Percentiles rank a stretch among this genome's conserved stretches.
phyloP scores from a whole-genome alignment of 228 moss, liverwort and hornwort genomes.

The Sphagnum magellanicum region DNA sequence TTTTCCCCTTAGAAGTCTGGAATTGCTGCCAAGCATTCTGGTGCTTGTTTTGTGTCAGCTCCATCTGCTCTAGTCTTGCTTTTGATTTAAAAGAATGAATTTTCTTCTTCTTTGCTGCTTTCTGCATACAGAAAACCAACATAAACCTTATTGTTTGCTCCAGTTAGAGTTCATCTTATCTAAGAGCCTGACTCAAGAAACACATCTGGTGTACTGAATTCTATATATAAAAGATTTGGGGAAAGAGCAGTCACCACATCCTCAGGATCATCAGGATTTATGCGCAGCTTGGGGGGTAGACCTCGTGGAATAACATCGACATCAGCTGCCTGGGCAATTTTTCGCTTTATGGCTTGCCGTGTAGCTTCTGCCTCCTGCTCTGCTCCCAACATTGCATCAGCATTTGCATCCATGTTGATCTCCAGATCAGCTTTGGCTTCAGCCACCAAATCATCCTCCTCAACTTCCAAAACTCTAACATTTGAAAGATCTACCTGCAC shows the following conservation, averaged over 20 bases:
- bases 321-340: conserved; percentile 65
- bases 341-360: conserved; percentile 68
- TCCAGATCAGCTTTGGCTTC: conserved; percentile 24
- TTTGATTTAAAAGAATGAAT: conserved; percentile 99
- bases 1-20: conserved; percentile 89
- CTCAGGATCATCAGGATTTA: conserved; percentile 82
- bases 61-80: conserved; percentile 97
- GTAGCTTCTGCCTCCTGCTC: conserved; percentile 95
- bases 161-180: no score
- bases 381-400: conserved; percentile 55
- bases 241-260: conserved; percentile 52
- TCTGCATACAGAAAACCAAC: conserved; percentile 33
- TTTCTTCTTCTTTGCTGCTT: conserved; percentile 90
- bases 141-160: background rate
- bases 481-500: conserved; percentile 75
- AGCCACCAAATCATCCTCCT: conserved; percentile 38
- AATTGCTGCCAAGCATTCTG: conserved; percentile 99
- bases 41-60: conserved; percentile 93
- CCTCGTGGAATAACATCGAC: conserved; percentile 71
- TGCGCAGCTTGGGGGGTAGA: conserved; percentile 81
- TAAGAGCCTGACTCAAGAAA: no score
- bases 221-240: no score
- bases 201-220: no score
- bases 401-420: conserved; percentile 18
- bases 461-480: conserved; percentile 56